Conservation (phyloP, 495 filamentous ascomycete species). For the Annulohypoxylon stygium region DNA sequence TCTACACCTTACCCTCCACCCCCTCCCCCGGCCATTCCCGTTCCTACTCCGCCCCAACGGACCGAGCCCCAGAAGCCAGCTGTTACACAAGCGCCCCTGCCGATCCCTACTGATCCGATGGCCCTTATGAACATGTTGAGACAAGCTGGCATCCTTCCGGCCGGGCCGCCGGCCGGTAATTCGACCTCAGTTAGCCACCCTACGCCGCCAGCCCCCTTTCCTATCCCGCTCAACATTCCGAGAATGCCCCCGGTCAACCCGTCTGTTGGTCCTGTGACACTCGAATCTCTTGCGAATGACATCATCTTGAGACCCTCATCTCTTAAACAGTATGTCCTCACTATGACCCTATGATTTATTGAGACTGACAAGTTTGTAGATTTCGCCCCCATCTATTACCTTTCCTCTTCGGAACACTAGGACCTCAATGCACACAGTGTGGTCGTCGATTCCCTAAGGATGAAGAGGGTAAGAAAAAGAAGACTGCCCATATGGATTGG, state of each 20-base stretch:
- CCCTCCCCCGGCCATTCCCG: conserved; percentile 50
- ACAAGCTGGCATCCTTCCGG: conserved; percentile 62
- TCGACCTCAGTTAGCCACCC: conserved; percentile 58
- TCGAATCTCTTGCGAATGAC: conserved; percentile 64
- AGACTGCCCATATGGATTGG: conserved; percentile 97
- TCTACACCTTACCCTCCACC: conserved; percentile 57
- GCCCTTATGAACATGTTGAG: conserved; percentile 64
- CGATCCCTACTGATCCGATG: conserved; percentile 54
- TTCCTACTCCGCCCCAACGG: conserved; percentile 56
- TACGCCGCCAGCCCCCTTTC: conserved; percentile 52
- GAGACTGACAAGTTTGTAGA: conserved; percentile 60
- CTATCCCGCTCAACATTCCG: conserved; percentile 48
- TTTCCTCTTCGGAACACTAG: conserved; percentile 79
- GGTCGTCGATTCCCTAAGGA: conserved; percentile 85
- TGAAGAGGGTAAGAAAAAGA: conserved; percentile 82
- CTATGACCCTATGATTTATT: conserved; percentile 14
- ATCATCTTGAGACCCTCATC: conserved; percentile 78
- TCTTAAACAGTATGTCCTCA: conserved; percentile 78
- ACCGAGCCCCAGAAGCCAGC: conserved; percentile 52
- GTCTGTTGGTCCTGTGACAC: conserved; percentile 25
- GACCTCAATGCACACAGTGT: conserved; percentile 90
- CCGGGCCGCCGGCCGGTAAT: conserved; percentile 43
- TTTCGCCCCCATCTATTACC: conserved; percentile 79
- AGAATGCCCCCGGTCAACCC: conserved; percentile 30
- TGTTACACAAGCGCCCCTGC: conserved; percentile 40